Conservation (phyloP, 75 land plant genomes). For the Pinus taeda region DNA sequence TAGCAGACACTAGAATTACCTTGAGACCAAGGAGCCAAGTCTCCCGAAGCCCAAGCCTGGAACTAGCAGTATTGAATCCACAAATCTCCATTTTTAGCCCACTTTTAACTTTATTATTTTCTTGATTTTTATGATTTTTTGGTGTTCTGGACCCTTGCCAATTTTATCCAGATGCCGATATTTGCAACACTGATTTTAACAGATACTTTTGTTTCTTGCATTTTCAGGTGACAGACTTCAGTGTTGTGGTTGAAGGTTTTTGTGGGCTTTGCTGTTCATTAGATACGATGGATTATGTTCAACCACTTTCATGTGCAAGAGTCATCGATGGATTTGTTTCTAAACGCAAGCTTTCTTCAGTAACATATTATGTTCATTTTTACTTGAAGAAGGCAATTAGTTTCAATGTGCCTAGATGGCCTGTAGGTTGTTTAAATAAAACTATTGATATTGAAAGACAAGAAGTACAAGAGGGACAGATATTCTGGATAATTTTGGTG, state of each 20-base stretch:
- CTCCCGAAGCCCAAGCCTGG: no score
- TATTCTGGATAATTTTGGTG: slow-evolving; percentile 14
- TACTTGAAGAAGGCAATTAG: slow-evolving; percentile 17
- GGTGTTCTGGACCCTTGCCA: no score
- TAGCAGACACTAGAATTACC: no score
- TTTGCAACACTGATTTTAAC: not conserved
- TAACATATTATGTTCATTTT: slow-evolving; percentile 26
- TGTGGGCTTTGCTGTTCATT: not conserved
- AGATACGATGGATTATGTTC: not conserved
- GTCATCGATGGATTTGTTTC: slow-evolving; percentile 13
- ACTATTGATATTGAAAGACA: not conserved
- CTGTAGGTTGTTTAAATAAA: slow-evolving; percentile 8
- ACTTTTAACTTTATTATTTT: no score
- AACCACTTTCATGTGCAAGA: slow-evolving; percentile 19
- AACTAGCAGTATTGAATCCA: no score
- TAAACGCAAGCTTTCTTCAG: slow-evolving; percentile 10
- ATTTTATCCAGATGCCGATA: no score
- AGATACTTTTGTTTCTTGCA: not conserved
- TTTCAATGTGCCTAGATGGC: slow-evolving; percentile 16
- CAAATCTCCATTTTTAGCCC: no score
- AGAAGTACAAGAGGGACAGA: slow-evolving; percentile 8
- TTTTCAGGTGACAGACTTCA: slow-evolving; percentile 22
- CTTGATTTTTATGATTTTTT: no score
- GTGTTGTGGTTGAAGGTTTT: slow-evolving; percentile 30
- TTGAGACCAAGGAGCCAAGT: no score